phyloP scores from a whole-genome alignment of 495 filamentous ascomycete species.

The Penicillium pancosmium region DNA sequence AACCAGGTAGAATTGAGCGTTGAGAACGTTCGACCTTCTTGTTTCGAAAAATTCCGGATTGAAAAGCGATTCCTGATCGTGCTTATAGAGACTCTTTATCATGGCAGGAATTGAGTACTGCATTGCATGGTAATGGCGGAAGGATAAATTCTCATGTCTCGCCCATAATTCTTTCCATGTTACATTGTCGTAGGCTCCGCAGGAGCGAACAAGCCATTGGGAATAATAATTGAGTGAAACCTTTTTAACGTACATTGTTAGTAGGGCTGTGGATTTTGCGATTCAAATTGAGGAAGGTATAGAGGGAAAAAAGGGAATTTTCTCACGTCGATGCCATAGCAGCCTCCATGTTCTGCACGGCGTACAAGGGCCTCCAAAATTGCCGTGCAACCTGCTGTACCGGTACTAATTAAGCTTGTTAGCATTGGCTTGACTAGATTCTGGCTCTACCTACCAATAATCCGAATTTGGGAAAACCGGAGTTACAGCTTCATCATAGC shows the following conservation, averaged over 20 bases:
- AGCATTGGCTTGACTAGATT: not conserved
- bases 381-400: slow-evolving; percentile 31
- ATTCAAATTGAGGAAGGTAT: not conserved
- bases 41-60: slow-evolving; percentile 1
- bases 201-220: slow-evolving; percentile 29
- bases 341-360: slow-evolving; percentile 38
- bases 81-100: slow-evolving; percentile 9
- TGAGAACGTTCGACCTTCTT: not conserved
- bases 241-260: not conserved
- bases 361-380: slow-evolving; percentile 36
- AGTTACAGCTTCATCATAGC: slow-evolving; percentile 25
- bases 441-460: slow-evolving; percentile 18
- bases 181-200: slow-evolving; percentile 15
- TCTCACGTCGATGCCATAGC: slow-evolving; percentile 27
- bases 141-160: slow-evolving; percentile 7
- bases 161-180: slow-evolving; percentile 17
- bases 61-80: not conserved
- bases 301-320: too few relatives aligned
- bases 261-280: not conserved
- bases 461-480: slow-evolving; percentile 27
- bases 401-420: slow-evolving; percentile 12
- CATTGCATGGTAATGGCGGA: slow-evolving; percentile 19
- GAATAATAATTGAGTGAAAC: slow-evolving; percentile 31
- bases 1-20: not conserved
- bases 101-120: slow-evolving; percentile 12